A percentile compares a stretch with the other conserved stretches of the same genome.
phyloP scores from a whole-genome alignment of 2,329 filamentous ascomycete species.

The Pseudocercospora vitis region DNA sequence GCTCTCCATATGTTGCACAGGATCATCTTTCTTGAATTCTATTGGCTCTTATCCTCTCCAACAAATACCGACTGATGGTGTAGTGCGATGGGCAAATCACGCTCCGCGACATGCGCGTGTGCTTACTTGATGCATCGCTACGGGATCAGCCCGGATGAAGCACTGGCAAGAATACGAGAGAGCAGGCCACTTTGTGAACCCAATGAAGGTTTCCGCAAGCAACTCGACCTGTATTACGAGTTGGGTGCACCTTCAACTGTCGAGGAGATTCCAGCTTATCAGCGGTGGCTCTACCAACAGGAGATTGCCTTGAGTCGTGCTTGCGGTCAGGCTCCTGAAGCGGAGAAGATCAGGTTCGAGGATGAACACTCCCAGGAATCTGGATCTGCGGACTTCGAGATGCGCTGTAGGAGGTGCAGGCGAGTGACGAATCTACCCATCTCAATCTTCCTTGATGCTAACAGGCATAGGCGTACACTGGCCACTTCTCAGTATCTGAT shows the following conservation, averaged over 20 bases:
- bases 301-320: constrained; percentile 68
- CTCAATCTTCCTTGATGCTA: neutral
- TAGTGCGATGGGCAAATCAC: constrained; percentile 90
- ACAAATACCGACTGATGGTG: constrained; percentile 14
- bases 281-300: constrained; percentile 70
- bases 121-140: constrained; percentile 74
- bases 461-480: constrained; percentile 53
- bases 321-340: constrained; percentile 74
- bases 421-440: constrained; percentile 41
- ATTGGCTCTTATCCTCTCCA: neutral
- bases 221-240: constrained; percentile 80
- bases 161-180: constrained; percentile 68
- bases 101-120: constrained; percentile 79
- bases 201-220: constrained; percentile 86
- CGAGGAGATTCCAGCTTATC: constrained; percentile 72
- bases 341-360: constrained; percentile 76
- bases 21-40: neutral
- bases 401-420: constrained; percentile 91
- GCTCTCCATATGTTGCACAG: neutral
- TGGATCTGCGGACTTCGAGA: constrained; percentile 54
- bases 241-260: constrained; percentile 77
- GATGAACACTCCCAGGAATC: constrained; percentile 56
- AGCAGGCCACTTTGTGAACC: constrained; percentile 79
- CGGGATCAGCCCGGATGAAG: constrained; percentile 58
- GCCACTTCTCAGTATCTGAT: constrained; percentile 68